Percentiles rank a stretch among this genome's conserved stretches.
These are phyloP conservation scores for Daldinia sp. DNA, from an alignment of 2,329 filamentous ascomycete genomes.

Conservation along the genomic window DNA sequence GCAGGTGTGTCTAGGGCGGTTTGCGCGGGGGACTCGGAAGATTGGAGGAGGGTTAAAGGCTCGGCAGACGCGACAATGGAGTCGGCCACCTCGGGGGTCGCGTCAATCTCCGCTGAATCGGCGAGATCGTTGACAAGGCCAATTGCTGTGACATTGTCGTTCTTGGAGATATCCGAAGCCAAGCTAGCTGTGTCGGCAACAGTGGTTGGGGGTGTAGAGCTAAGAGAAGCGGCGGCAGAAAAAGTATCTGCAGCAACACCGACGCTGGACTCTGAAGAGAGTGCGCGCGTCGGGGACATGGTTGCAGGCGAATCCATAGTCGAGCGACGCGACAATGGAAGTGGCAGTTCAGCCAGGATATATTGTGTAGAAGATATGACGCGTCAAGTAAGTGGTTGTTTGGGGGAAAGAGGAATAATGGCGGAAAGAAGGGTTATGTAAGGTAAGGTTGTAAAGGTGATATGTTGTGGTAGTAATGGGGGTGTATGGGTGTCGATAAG, in stretches of 20 bases:
- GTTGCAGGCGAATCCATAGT: conserved; percentile 39
- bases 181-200: conserved; percentile 69
- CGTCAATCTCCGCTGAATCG: conserved; percentile 38
- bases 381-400: conserved; percentile 42
- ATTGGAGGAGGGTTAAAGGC: conserved; percentile 12
- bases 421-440: conserved; percentile 16
- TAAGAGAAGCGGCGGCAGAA: conserved; percentile 63
- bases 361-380: conserved; percentile 31
- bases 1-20: conserved; percentile 41
- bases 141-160: conserved; percentile 65
- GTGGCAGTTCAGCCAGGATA: conserved; percentile 18
- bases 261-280: conserved; percentile 45
- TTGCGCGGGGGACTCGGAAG: conserved; percentile 31
- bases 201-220: conserved; percentile 73
- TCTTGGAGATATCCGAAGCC: conserved; percentile 65
- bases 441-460: neutral
- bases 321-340: conserved; percentile 32
- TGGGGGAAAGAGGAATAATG: conserved; percentile 27
- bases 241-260: conserved; percentile 51
- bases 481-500: neutral
- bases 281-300: conserved; percentile 43
- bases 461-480: neutral
- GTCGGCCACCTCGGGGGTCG: conserved; percentile 38
- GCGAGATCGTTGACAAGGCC: conserved; percentile 50
- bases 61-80: conserved; percentile 41